Evolutionary conservation across 306 rosid species (phyloP), one percentile per base, ranked within the genome.

Genomic region (Fagus crenata): DNA sequence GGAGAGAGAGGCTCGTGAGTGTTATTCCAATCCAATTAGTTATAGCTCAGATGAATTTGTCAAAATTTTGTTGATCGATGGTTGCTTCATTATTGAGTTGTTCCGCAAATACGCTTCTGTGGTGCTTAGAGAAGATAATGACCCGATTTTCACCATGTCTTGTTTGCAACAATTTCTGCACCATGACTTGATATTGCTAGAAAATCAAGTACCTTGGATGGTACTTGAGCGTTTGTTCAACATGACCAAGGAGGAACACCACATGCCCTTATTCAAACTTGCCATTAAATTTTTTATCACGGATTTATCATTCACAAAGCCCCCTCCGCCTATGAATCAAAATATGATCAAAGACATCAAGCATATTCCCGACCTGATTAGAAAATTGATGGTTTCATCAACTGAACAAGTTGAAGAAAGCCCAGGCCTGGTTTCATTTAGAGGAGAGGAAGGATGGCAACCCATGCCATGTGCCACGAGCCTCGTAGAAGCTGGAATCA

Each of bases 11-110:
- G 76, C 81, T 4, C 78, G 60, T 0, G 7, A 4, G 1, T 75
- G 37, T 68, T 83, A 79, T 18, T 72, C 69, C 0, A 64, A 60
- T 15, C 49, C 60, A 28, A 33, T 76, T 8, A 43, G 6, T 13
- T 36, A 13, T 17, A 28, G 7, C 1, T 2, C 12, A 3, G 1
- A 18, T 1, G 67, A 76, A 0, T 65, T 83, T n/a, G 4, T 58
- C 5, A 54, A 69, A 49, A 74, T 84, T 33, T 58, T 84, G 76
- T 33, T 84, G 2, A 71, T 84, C 2, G 87, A 84, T 32, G 84
- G 82, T 9, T 84, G 82, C 74, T 84, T 84, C 56, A 32, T 84
- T 12, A 2, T 64, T 7, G 78, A 79, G 69, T 33, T 83, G 0
- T 59, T 79, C 72, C 72, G 73, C 1, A 83, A 32, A 65, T 4